Base-by-base conservation (phyloP, 352 stramenopile genomes). In the Thalassiosira mediterranea region DNA sequence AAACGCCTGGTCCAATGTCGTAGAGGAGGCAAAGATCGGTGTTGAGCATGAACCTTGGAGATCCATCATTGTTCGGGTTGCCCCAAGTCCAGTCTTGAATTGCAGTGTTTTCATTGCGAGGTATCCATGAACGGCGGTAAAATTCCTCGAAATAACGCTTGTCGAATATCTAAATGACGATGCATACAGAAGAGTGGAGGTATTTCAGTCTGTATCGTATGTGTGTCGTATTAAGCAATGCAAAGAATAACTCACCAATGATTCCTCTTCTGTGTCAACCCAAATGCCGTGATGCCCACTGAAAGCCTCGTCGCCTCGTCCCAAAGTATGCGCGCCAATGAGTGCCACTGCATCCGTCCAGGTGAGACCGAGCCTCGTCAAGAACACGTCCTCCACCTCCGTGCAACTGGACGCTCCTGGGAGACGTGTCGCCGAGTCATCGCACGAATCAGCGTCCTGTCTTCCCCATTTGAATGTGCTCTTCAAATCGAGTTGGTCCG, bases 141-240 rank as follows among this genome's bases (percentile, higher is more conserved):
- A 81, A 34, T 38, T 81, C 72, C 28, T 75, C 72, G 32, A 62
- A 76, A 44, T 72, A 81, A 5, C 47, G 17, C 23, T 81, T 75
- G 49, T 81, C 57, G 21, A 79, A 79, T 28, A 61, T 37, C n/a
- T n/a, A n/a, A n/a, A n/a, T n/a, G n/a, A n/a, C n/a, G n/a, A n/a
- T n/a, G n/a, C n/a, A n/a, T n/a, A n/a, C n/a, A n/a, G n/a, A n/a
- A n/a, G n/a, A n/a, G n/a, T n/a, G n/a, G n/a, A n/a, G n/a, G n/a
- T n/a, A n/a, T n/a, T n/a, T n/a, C n/a, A n/a, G n/a, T n/a, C n/a
- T n/a, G n/a, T n/a, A n/a, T n/a, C n/a, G n/a, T n/a, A n/a, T n/a
- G n/a, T n/a, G n/a, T n/a, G n/a, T n/a, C n/a, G n/a, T n/a, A n/a
- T n/a, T n/a, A n/a, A n/a, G n/a, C n/a, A n/a, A n/a, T n/a, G n/a